phyloP scores from a whole-genome alignment of 768 basidiomycete species.

The Dentipellis sp. region DNA sequence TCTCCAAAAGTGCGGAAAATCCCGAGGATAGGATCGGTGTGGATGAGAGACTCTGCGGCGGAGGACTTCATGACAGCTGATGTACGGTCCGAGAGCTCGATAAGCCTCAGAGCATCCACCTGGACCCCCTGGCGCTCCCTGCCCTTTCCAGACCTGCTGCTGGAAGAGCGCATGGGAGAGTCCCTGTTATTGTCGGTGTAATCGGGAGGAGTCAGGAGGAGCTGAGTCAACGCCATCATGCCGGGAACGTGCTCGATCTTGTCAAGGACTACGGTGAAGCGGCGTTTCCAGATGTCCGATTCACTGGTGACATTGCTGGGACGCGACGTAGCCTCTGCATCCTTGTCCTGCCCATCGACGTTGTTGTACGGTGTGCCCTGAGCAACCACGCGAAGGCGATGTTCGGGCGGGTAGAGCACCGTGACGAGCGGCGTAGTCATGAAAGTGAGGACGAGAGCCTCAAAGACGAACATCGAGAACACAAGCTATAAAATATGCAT shows the following conservation, averaged over 20 bases:
- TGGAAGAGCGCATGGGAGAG: background rate
- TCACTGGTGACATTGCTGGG: background rate
- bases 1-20: conserved; percentile 74
- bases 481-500: conserved; percentile 34
- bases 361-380: conserved; percentile 39
- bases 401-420: conserved; percentile 55
- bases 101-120: conserved; percentile 76
- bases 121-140: conserved; percentile 22
- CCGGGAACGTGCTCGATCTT: conserved; percentile 83
- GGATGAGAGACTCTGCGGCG: conserved; percentile 54
- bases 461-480: conserved; percentile 94
- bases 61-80: conserved; percentile 60
- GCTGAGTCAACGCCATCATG: conserved; percentile 84
- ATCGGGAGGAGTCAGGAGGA: conserved; percentile 43
- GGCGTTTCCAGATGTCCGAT: conserved; percentile 34
- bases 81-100: conserved; percentile 68
- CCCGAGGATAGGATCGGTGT: conserved; percentile 61
- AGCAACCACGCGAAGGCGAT: conserved; percentile 39
- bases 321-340: conserved; percentile 1
- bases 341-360: conserved; percentile 17
- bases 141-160: background rate
- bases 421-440: conserved; percentile 75
- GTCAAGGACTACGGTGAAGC: conserved; percentile 83
- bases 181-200: conserved; percentile 3
- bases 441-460: conserved; percentile 75